Percentiles rank a stretch among this genome's conserved stretches.
phyloP scores from a whole-genome alignment of 2,329 filamentous ascomycete genomes.

The Penicillium hordei region DNA sequence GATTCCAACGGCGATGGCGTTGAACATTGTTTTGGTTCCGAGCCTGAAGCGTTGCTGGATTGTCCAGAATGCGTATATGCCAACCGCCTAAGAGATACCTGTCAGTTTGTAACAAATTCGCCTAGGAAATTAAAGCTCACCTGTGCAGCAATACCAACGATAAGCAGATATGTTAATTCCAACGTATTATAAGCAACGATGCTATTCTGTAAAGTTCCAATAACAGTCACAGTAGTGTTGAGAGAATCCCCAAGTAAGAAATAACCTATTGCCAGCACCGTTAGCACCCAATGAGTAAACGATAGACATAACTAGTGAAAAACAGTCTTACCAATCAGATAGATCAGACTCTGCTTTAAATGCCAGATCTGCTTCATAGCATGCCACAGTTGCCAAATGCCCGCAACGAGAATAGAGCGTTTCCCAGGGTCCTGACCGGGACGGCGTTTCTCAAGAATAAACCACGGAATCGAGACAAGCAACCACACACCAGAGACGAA shows the following conservation, averaged over 20 bases:
- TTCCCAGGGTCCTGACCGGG: conserved; percentile 57
- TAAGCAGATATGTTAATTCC: conserved; percentile 64
- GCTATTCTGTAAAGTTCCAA: conserved; percentile 64
- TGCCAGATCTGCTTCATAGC: conserved; percentile 62
- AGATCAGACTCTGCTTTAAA: conserved; percentile 64
- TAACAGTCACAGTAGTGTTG: conserved; percentile 69
- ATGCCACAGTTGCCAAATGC: conserved; percentile 61
- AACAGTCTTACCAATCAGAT: conserved; percentile 54
- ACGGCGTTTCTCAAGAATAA: conserved; percentile 62
- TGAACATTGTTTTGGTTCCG: conserved; percentile 68
- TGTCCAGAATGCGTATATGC: conserved; percentile 63
- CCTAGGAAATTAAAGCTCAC: conserved; percentile 32
- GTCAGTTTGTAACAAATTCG: neutral
- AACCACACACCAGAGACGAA: conserved; percentile 66
- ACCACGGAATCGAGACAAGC: conserved; percentile 65
- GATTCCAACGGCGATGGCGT: conserved; percentile 61
- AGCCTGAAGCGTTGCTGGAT: conserved; percentile 61
- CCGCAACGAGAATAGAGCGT: conserved; percentile 54
- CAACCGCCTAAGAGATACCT: conserved; percentile 41
- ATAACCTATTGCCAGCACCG: conserved; percentile 46
- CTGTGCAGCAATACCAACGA: conserved; percentile 65
- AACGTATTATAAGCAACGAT: conserved; percentile 66
- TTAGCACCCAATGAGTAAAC: neutral
- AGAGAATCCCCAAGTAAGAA: conserved; percentile 69
- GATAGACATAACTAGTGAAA: neutral